Percentiles rank a stretch among this genome's conserved stretches.
These are phyloP conservation scores for Fraxinus anomala DNA, from an alignment of 257 asterid genomes.

Conservation along the genomic window DNA sequence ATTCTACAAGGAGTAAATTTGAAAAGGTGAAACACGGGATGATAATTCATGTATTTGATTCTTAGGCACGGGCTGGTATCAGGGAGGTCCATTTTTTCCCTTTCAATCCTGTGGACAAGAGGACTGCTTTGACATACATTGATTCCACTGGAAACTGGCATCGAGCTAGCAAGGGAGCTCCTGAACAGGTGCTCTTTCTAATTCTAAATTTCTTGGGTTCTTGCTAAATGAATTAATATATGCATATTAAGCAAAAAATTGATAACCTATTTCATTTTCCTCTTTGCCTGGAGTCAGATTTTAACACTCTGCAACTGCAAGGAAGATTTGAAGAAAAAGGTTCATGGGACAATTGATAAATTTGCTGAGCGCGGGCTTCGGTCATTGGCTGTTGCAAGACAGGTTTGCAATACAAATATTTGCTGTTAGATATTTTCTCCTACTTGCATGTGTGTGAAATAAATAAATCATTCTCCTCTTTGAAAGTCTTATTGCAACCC, in stretches of 20 bases:
- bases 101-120: conserved; percentile 89
- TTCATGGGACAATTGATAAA: conserved; percentile 63
- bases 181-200: conserved; percentile 66
- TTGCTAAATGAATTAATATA: not conserved
- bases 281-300: conserved; percentile 47
- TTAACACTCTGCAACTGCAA: conserved; percentile 68
- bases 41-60: conserved; percentile 7
- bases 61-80: conserved; percentile 81
- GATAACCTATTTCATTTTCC: conserved; percentile 2
- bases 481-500: not conserved
- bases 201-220: conserved; percentile 5
- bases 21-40: not conserved
- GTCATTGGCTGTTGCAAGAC: conserved; percentile 89
- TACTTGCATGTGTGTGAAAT: not conserved
- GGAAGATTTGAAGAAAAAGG: conserved; percentile 74
- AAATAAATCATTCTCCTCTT: not conserved
- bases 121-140: conserved; percentile 88
- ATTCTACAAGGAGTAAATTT: not conserved
- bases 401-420: conserved; percentile 42
- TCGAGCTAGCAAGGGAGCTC: conserved; percentile 93
- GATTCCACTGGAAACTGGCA: conserved; percentile 77
- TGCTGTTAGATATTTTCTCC: not conserved
- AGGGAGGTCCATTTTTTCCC: conserved; percentile 89
- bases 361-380: conserved; percentile 94
- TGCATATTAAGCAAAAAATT: not conserved